Evolutionary conservation across 2,329 filamentous ascomycete genomes (phyloP).

Genomic region (Rhytidhysteron rufulum): DNA sequence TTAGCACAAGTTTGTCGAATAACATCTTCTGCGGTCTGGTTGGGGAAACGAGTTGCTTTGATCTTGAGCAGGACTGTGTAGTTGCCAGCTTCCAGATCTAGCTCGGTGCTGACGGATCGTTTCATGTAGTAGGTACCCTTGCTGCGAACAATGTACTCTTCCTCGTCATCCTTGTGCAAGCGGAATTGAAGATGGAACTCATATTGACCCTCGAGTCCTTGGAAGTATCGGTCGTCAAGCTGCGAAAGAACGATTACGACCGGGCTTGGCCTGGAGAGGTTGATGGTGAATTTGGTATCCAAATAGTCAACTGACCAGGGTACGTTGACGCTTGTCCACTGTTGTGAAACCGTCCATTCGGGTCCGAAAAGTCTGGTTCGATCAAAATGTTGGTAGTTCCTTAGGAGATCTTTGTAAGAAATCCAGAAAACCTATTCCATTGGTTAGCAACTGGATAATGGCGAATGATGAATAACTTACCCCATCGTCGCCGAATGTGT

Average conservation of each 20-base stretch:
- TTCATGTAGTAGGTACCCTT: constrained; percentile 59
- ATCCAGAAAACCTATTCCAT: constrained; percentile 53
- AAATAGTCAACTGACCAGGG: constrained; percentile 61
- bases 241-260: constrained; percentile 59
- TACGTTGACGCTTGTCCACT: constrained; percentile 58
- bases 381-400: constrained; percentile 58
- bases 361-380: constrained; percentile 58
- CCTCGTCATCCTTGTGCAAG: constrained; percentile 56
- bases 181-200: constrained; percentile 57
- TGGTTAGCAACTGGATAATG: constrained; percentile 40
- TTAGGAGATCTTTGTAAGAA: constrained; percentile 55
- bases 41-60: constrained; percentile 56
- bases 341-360: constrained; percentile 59
- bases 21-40: constrained; percentile 61
- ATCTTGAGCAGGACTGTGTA: constrained; percentile 76
- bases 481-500: constrained; percentile 74
- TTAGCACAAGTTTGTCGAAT: constrained; percentile 61
- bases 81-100: constrained; percentile 68
- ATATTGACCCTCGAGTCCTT: constrained; percentile 55
- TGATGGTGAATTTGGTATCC: constrained; percentile 56
- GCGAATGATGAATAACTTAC: constrained; percentile 24
- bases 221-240: constrained; percentile 59
- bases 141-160: constrained; percentile 57
- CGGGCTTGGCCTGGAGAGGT: constrained; percentile 48
- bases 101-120: constrained; percentile 72